Percentiles rank a stretch among this genome's conserved stretches.
phyloP scores from a whole-genome alignment of 2,329 filamentous ascomycete species.

The Curvularia eragrostidis region DNA sequence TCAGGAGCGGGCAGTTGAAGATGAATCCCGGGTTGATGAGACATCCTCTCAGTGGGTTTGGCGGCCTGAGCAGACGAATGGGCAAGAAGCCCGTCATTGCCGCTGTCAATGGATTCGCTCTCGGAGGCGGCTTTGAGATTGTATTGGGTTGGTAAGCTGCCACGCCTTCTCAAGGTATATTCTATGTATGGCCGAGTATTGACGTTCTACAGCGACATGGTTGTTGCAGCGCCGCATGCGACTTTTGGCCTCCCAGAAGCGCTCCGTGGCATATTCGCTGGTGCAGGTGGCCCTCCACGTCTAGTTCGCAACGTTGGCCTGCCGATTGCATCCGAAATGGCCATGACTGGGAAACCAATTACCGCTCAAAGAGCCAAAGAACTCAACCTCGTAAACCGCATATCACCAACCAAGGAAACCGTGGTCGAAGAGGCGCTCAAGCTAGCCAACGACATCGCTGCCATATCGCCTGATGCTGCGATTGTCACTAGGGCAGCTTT shows the following conservation, averaged over 20 bases:
- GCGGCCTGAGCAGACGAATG: constrained; percentile 61
- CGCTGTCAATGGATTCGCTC: constrained; percentile 64
- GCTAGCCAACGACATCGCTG: constrained; percentile 45
- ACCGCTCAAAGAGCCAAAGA: constrained; percentile 55
- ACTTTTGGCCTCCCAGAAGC: constrained; percentile 63
- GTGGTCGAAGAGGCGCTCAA: constrained; percentile 48
- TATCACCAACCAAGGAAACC: constrained; percentile 45
- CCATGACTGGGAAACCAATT: constrained; percentile 56
- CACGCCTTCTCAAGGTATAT: background rate
- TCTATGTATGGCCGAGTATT: background rate
- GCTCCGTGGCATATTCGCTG: constrained; percentile 61
- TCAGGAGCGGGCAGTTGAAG: constrained; percentile 35
- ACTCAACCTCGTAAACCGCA: constrained; percentile 52
- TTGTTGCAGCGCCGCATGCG: constrained; percentile 60
- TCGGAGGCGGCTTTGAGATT: constrained; percentile 66
- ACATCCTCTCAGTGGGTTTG: constrained; percentile 60
- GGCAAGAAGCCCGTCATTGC: constrained; percentile 69
- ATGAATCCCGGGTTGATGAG: constrained; percentile 34
- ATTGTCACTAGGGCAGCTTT: constrained; percentile 48
- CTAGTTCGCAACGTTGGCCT: constrained; percentile 58
- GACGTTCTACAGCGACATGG: constrained; percentile 54
- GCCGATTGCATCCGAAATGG: constrained; percentile 59
- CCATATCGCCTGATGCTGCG: constrained; percentile 47
- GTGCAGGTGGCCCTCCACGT: constrained; percentile 60
- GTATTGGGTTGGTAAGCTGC: constrained; percentile 59